Conservation (phyloP, 805 yeast genomes). For the Yarrowia keelungensis region DNA sequence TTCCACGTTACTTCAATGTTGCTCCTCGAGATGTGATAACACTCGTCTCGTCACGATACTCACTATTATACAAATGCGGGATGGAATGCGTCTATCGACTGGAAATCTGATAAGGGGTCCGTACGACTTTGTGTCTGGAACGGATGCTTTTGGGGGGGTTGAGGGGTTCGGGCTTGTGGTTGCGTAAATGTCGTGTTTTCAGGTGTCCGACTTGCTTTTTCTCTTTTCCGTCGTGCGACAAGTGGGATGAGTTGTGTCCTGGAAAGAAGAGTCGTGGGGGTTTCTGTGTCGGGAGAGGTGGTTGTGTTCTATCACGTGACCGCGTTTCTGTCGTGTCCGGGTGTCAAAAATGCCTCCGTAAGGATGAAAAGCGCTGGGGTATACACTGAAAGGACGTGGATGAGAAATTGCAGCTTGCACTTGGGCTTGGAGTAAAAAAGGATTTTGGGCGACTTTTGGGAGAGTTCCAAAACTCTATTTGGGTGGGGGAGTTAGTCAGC, state of each 20-base stretch:
- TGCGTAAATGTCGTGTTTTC: slow-evolving; percentile 5
- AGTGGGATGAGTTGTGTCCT: too few species aligned
- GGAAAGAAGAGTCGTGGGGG: neutral
- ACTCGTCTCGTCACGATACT: slow-evolving; percentile 1
- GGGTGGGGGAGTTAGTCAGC: slow-evolving; percentile 34
- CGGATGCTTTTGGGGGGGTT: neutral
- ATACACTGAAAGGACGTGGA: neutral
- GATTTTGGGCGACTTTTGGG: slow-evolving; percentile 24
- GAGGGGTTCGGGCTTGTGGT: neutral
- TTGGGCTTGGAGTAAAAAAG: slow-evolving; percentile 27
- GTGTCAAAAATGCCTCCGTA: neutral
- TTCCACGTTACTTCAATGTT: neutral
- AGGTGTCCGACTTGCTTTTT: slow-evolving; percentile 6
- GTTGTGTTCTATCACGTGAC: neutral
- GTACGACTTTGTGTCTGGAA: neutral
- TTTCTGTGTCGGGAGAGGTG: neutral
- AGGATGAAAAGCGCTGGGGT: neutral
- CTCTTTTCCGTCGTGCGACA: neutral
- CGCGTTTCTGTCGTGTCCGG: neutral
- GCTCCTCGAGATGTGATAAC: neutral
- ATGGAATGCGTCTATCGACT: slow-evolving; percentile 10
- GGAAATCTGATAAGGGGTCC: neutral
- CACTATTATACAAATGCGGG: slow-evolving; percentile 31
- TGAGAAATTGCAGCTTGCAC: slow-evolving; percentile 8
- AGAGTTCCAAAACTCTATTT: slow-evolving; percentile 21